Base-by-base conservation (phyloP, 2,329 filamentous ascomycete species). In the Trichoderma oligosporum region DNA sequence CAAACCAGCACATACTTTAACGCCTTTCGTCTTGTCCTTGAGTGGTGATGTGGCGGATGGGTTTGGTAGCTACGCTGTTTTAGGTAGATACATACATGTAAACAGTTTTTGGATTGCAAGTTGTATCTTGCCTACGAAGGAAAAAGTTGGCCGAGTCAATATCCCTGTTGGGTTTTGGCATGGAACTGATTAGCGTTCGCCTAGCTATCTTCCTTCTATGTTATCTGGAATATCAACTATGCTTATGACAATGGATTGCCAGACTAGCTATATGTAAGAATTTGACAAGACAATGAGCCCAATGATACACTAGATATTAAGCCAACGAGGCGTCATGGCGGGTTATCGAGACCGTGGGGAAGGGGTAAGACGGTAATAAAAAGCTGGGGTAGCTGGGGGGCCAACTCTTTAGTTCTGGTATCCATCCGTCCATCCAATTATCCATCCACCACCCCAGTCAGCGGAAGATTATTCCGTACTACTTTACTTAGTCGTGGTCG, bases 341-440 rank as follows among this genome's bases (percentile, higher is more conserved):
- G 42, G 6, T 29, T 24, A 53, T 27, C 39, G 51, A 16, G 33
- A 38, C 29, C 52, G 52, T 55, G 52, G 52, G 52, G 52, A 36
- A 44, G 22, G 31, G 12, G 12, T 11, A n/a, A 29, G 24, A 18
- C 18, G 41, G 4, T n/a, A n/a, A n/a, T n/a, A n/a, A 53, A 55
- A 55, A 55, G 52, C 52, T 38, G 52, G 52, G 52, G 52, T 55
- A 55, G 27, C 24, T 51, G 12, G 35, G 22, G n/a, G 29, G 6
- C 38, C 11, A 12, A 38, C 27, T 12, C n/a, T 24, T 27, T 27
- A 12, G 31, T 16, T 55, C 41, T 9, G 24, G 41, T 31, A 16
- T 55, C 51, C 38, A 44, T 53, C 25, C 31, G 18, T 36, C 18
- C 25, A 20, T 18, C 38, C 35, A 12, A 7, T 11, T 11, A 14